phyloP scores from a whole-genome alignment of 2,329 filamentous ascomycete genomes.

The Apiospora kogelbergensis region DNA sequence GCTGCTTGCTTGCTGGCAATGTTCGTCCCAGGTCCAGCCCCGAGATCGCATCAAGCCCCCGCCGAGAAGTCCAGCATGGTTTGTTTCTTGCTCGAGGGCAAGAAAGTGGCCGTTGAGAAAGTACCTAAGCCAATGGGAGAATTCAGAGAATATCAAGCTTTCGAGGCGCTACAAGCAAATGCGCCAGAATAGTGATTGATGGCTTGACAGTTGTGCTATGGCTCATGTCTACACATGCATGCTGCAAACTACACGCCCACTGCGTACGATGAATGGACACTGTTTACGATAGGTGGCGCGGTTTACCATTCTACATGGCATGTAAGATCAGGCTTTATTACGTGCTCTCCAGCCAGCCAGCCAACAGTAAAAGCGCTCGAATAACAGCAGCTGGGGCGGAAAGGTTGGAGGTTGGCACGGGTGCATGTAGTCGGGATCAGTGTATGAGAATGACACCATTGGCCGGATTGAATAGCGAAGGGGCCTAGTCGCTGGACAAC shows the following conservation, averaged over 20 bases:
- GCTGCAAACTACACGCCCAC: neutral
- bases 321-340: neutral
- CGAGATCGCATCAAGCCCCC: neutral
- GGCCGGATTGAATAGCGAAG: neutral
- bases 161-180: neutral
- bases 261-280: neutral
- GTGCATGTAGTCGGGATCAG: neutral
- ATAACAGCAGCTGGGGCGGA: slow-evolving; percentile 1
- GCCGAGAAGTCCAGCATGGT: neutral
- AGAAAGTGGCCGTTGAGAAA: neutral
- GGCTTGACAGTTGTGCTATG: neutral
- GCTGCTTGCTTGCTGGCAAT: neutral
- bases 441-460: slow-evolving; percentile 3
- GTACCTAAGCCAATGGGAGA: neutral
- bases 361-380: neutral
- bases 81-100: neutral
- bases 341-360: neutral
- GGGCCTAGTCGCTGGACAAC: neutral
- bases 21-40: neutral
- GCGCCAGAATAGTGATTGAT: neutral
- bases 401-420: neutral
- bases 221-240: neutral
- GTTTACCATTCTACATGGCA: neutral
- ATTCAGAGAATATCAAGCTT: neutral
- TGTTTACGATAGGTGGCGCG: neutral